Conservation (phyloP, 345 rosid species). For the Bruguiera gymnorhiza region DNA sequence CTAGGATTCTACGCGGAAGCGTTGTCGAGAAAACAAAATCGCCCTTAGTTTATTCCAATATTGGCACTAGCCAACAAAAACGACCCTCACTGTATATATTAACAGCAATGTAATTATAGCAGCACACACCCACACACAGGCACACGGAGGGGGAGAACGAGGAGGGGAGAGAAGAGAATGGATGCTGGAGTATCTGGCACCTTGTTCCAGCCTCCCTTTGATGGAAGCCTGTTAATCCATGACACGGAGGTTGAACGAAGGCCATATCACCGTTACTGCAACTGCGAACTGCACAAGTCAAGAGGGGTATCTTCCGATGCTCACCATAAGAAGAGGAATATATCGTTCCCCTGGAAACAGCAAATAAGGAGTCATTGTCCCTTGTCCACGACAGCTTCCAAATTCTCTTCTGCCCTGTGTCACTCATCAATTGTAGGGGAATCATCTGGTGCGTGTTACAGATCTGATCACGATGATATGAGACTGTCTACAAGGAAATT, state of each 20-base stretch:
- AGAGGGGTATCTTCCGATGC: not conserved
- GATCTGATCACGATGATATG: not conserved
- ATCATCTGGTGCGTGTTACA: not conserved
- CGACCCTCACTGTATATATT: too few relatives aligned
- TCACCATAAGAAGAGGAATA: not conserved
- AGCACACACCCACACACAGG: too few relatives aligned
- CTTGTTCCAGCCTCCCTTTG: not conserved
- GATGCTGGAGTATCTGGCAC: not conserved
- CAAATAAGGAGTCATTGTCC: not conserved
- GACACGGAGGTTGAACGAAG: slow-evolving; percentile 11
- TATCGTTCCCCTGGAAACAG: slow-evolving; percentile 20
- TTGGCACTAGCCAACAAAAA: too few relatives aligned
- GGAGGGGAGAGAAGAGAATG: not conserved
- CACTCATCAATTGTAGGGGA: not conserved
- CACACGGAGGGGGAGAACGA: too few relatives aligned
- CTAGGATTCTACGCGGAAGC: too few relatives aligned
- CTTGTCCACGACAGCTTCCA: slow-evolving; percentile 17
- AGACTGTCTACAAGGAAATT: not conserved
- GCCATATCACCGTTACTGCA: slow-evolving; percentile 16
- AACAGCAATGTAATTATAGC: too few relatives aligned
- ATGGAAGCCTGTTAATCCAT: slow-evolving; percentile 8
- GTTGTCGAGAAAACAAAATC: too few relatives aligned
- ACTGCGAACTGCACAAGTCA: slow-evolving; percentile 11
- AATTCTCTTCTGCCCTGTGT: slow-evolving; percentile 8
- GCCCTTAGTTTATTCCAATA: too few relatives aligned